A percentile compares a stretch with the other conserved stretches of the same genome.
Evolutionary conservation across 352 stramenopile species (phyloP).

Genomic region (Blastocystis sp.): DNA sequence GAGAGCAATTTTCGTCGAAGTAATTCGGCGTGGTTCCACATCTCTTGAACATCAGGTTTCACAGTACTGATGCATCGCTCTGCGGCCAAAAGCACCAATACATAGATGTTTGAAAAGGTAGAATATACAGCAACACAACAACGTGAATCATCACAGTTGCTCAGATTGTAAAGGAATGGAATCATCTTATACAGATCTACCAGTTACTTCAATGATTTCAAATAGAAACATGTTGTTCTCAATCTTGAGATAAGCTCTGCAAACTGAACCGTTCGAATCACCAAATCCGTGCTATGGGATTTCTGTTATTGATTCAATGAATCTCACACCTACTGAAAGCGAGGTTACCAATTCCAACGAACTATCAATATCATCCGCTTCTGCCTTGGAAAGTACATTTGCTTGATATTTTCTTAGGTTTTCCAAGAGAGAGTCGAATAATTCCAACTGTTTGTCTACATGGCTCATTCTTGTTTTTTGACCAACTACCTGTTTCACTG

Average conservation of each 20-base stretch:
- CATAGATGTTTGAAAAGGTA: slow-evolving; percentile 46
- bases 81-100: neutral
- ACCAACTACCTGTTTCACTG: neutral
- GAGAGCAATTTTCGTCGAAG: neutral
- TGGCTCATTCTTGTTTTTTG: neutral
- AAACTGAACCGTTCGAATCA: neutral
- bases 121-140: neutral
- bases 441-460: neutral
- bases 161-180: neutral
- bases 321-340: neutral
- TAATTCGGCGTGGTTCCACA: slow-evolving; percentile 8
- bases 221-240: neutral
- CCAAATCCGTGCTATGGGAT: slow-evolving; percentile 5
- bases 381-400: neutral
- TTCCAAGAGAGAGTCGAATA: neutral
- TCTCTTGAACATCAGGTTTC: neutral
- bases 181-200: neutral
- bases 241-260: slow-evolving; percentile 11
- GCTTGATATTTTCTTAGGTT: neutral
- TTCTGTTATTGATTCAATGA: neutral
- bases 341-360: neutral
- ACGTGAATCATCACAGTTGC: neutral
- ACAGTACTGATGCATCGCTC: neutral
- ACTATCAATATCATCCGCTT: neutral
- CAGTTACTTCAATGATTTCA: neutral